A percentile compares a stretch with the other conserved stretches of the same genome.
Evolutionary conservation across 805 yeast genomes (phyloP).

Genomic region (Hermanozyma aechmeae): DNA sequence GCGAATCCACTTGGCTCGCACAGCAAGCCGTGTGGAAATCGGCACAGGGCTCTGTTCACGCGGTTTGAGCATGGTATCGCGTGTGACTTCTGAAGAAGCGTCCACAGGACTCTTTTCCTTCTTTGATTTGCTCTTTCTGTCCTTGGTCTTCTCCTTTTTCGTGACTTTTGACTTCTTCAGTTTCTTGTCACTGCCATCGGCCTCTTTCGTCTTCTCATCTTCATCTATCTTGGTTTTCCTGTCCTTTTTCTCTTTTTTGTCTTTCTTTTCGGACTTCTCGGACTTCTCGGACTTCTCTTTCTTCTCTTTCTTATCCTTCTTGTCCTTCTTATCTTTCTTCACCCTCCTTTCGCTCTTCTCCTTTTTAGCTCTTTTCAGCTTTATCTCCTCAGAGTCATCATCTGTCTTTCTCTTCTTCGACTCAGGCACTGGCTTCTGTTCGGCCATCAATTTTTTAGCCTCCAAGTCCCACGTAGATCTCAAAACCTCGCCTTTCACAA

Average conservation of each 20-base stretch:
- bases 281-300: conserved; percentile 23
- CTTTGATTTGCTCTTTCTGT: neutral
- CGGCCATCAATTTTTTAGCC: conserved; percentile 13
- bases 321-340: neutral
- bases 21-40: conserved; percentile 38
- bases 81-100: conserved; percentile 18
- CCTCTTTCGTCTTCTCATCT: conserved; percentile 8
- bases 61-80: conserved; percentile 17
- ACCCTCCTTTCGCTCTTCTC: conserved; percentile 1
- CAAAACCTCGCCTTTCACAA: conserved; percentile 77
- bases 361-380: conserved; percentile 7
- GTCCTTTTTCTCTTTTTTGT: conserved; percentile 17
- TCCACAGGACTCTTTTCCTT: neutral
- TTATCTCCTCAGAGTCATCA: conserved; percentile 9
- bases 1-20: conserved; percentile 78
- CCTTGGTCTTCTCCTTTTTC: neutral
- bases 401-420: conserved; percentile 10
- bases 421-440: conserved; percentile 1
- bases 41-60: conserved; percentile 6
- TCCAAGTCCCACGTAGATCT: conserved; percentile 77
- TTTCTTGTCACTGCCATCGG: conserved; percentile 18
- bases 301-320: conserved; percentile 19
- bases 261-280: conserved; percentile 8
- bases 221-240: conserved; percentile 10
- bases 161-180: conserved; percentile 29